phyloP scores from a whole-genome alignment of 164 flowering plant species.

The Vitis labrusca region DNA sequence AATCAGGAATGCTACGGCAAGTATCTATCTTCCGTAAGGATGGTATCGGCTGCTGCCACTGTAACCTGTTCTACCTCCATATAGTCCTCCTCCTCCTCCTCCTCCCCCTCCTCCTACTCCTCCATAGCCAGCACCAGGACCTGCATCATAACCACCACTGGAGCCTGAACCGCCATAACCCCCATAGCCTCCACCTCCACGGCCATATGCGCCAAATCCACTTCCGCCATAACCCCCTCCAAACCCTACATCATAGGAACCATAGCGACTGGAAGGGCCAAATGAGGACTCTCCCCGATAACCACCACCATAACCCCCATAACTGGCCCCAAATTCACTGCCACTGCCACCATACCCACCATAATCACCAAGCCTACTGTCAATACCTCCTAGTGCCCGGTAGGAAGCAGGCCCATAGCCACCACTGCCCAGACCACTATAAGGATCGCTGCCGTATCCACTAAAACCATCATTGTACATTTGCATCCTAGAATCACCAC shows the following conservation, averaged over 20 bases:
- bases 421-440: slow-evolving; percentile 51
- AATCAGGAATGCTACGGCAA: background rate
- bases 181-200: slow-evolving; percentile 36
- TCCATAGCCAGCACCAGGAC: slow-evolving; percentile 15
- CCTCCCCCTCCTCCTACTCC: background rate
- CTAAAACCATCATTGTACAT: slow-evolving; percentile 57
- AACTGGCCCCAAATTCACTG: slow-evolving; percentile 36
- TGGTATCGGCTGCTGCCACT: slow-evolving; percentile 17
- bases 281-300: slow-evolving; percentile 45
- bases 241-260: slow-evolving; percentile 40
- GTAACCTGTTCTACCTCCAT: slow-evolving; percentile 15
- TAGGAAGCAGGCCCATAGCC: slow-evolving; percentile 72
- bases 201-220: slow-evolving; percentile 41
- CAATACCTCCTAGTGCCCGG: slow-evolving; percentile 61
- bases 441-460: slow-evolving; percentile 53
- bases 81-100: slow-evolving; percentile 2
- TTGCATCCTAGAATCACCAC: slow-evolving; percentile 82
- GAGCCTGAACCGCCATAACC: slow-evolving; percentile 29
- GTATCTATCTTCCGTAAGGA: slow-evolving; percentile 13
- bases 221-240: slow-evolving; percentile 43
- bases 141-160: slow-evolving; percentile 11
- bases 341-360: slow-evolving; percentile 22
- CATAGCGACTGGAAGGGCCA: slow-evolving; percentile 51
- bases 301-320: slow-evolving; percentile 34
- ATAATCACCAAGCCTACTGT: slow-evolving; percentile 63